phyloP scores from a whole-genome alignment of 306 rosid genomes.

The Canavalia gladiata region DNA sequence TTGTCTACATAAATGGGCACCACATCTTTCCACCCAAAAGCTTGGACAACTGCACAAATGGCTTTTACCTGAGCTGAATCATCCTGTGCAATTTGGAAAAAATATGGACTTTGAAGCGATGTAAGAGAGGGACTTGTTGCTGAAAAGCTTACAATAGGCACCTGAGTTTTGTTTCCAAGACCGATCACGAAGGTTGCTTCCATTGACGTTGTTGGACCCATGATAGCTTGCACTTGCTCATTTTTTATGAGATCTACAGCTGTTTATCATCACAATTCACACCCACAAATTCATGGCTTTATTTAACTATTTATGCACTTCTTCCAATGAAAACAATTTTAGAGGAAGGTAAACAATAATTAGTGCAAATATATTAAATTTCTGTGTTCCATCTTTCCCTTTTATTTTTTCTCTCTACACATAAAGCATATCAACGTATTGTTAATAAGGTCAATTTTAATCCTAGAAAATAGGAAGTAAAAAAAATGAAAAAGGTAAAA shows the following conservation, averaged over 20 bases:
- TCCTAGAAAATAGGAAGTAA: no score
- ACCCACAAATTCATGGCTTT: not conserved
- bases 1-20: constrained; percentile 62
- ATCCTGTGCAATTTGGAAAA: constrained; percentile 53
- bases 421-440: no score
- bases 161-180: constrained; percentile 58
- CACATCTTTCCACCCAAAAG: constrained; percentile 60
- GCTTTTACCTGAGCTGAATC: constrained; percentile 61
- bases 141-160: constrained; percentile 64
- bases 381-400: no score
- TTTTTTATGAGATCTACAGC: constrained; percentile 60
- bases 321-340: not conserved
- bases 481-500: no score
- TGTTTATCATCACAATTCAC: constrained; percentile 31
- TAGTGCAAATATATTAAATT: no score
- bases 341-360: not conserved
- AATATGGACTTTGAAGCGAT: constrained; percentile 56
- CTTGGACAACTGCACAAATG: constrained; percentile 53
- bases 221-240: constrained; percentile 58
- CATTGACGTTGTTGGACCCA: constrained; percentile 65
- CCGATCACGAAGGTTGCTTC: constrained; percentile 62
- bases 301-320: not conserved
- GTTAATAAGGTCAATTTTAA: no score
- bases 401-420: no score
- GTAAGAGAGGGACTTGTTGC: constrained; percentile 66